These are phyloP conservation scores for Grosmannia clavigera DNA, from an alignment of 2,329 filamentous ascomycete species.

Conservation along the genomic window DNA sequence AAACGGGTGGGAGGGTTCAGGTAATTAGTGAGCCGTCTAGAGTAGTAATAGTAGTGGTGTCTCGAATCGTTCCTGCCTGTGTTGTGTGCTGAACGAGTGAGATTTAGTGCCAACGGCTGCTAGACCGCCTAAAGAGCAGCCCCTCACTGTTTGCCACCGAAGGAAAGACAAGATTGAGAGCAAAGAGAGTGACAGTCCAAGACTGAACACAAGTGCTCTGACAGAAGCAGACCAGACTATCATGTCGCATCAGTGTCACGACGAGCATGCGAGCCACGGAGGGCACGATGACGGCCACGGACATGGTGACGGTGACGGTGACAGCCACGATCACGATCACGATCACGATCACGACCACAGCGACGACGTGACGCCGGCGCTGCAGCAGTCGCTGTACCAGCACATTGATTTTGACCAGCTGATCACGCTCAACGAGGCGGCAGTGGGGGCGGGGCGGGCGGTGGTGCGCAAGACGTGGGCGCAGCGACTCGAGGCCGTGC, in stretches of 20 bases:
- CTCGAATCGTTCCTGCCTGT: no score
- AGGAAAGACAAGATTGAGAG: no score
- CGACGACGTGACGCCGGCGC: conserved; percentile 82
- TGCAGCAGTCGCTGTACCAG: conserved; percentile 83
- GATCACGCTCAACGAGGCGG: conserved; percentile 70
- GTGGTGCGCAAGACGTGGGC: conserved; percentile 87
- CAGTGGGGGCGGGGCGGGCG: conserved; percentile 53
- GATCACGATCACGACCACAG: conserved; percentile 67
- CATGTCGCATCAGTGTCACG: conserved; percentile 18
- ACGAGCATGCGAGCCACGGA: conserved; percentile 18
- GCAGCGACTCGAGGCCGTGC: conserved; percentile 56
- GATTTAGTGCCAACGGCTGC: not conserved
- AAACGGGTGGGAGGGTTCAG: not conserved
- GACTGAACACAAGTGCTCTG: no score
- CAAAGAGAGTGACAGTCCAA: no score
- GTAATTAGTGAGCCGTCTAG: not conserved
- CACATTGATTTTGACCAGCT: conserved; percentile 85
- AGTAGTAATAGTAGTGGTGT: not conserved
- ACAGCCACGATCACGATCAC: conserved; percentile 34
- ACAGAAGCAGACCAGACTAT: not conserved
- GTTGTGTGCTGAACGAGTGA: not conserved
- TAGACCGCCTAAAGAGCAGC: not conserved
- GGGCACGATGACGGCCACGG: conserved; percentile 36
- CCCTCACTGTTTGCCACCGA: not conserved
- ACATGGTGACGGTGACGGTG: conserved; percentile 62